Evolutionary conservation across 2,329 filamentous ascomycete genomes (phyloP), one percentile per base, ranked within the genome.

Genomic region (Aspergillus sp.): DNA sequence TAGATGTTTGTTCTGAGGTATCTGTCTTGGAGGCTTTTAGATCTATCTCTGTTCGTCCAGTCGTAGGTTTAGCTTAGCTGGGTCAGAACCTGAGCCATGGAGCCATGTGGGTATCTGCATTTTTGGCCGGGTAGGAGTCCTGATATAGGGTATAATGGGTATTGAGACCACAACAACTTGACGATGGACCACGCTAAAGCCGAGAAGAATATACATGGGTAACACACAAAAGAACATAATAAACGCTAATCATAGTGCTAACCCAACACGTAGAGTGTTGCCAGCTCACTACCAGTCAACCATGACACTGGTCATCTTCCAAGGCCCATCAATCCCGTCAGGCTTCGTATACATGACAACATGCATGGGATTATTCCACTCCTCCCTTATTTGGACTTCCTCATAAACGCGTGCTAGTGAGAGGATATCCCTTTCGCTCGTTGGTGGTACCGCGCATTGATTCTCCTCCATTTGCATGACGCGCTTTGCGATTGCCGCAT

Each of bases 381-480:
- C 3, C 4, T 43, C 38, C 38, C 9, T 34, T 4, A 17, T 17
- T 22, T 48, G 53, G 4, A 49, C 17, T 12, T 42, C 44, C 15
- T 55, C 53, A 34, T 55, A 55, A 12, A 55, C 26, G 6, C 53
- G 22, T 2, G n/a, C 36, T 6, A 49, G 15, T 4, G 12, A 4
- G 5, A 38, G 53, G 4, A 62, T 58, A n/a, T 58, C 48, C 18
- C 55, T 49, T 41, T 64, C 56, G 4, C 49, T 44, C n/a, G 52
- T 49, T 22, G 62, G n/a, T 0, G 60, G 58, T 6, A 59, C 18
- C 32, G 17, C 39, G 13, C 43, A 59, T 30, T 55, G 38, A 11
- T 38, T 55, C n/a, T 66, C 63, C 24, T 66, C 64, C 5, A 62
- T 34, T 11, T 63, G 58, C 26, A 63, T 50, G 9, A 65, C 53